Conservation (phyloP, 2,329 filamentous ascomycete species). For the Sporothrix schenckii region DNA sequence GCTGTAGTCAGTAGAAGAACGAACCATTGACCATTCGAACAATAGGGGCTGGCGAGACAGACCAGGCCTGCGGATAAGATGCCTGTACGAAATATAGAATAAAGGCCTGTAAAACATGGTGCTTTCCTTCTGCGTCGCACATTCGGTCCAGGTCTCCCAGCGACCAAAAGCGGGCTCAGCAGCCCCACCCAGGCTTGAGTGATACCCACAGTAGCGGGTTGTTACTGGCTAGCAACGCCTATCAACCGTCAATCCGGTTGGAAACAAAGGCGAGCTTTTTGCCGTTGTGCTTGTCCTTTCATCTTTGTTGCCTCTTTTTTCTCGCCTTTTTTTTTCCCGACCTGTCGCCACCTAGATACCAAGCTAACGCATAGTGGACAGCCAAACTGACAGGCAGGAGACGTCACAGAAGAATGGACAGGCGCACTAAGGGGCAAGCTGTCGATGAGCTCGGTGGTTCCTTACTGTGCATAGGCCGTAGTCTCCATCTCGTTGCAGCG, state of each 20-base stretch:
- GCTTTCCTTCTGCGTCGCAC: background rate
- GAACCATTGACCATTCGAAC: too few relatives aligned
- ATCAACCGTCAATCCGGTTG: conserved; percentile 23
- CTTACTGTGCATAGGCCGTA: background rate
- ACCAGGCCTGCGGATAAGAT: background rate
- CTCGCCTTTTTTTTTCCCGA: background rate
- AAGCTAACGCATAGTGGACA: conserved; percentile 21
- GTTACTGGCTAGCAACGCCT: conserved; percentile 21
- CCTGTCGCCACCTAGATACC: conserved; percentile 26
- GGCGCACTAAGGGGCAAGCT: conserved; percentile 12
- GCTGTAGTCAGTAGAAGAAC: background rate
- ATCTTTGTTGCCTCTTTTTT: background rate
- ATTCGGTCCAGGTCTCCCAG: conserved; percentile 20
- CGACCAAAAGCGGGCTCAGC: conserved; percentile 21
- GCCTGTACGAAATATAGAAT: too few relatives aligned
- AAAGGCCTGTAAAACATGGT: too few relatives aligned
- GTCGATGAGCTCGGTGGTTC: background rate
- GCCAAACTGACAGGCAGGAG: conserved; percentile 14
- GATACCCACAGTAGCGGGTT: conserved; percentile 18
- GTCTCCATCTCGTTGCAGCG: background rate
- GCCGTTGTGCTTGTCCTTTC: background rate
- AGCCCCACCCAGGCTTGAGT: conserved; percentile 4
- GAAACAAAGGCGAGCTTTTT: conserved; percentile 22
- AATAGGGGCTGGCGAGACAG: background rate
- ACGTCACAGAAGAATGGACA: conserved; percentile 20